Evolutionary conservation across 2,329 filamentous ascomycete species (phyloP), one percentile per base, ranked within the genome.

Genomic region (Coniochaeta sp.): DNA sequence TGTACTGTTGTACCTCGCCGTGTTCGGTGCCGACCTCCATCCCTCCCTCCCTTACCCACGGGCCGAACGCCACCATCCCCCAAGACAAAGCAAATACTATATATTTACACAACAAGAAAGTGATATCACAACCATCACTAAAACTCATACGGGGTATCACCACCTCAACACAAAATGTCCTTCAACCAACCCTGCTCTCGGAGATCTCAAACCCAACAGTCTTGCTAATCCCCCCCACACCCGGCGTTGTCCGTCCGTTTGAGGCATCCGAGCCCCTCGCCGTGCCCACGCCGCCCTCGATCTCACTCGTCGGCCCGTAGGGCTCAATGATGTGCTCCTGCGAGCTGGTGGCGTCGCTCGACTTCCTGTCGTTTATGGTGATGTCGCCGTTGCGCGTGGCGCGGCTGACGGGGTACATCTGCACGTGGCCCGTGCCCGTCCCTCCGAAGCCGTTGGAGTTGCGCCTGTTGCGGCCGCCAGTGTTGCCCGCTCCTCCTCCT

Each of bases 281-380:
- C n/a, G n/a, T 22, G 26, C 20, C 38, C 4, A 26, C 22, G 12
- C 38, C 38, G 4, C n/a, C 38, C 38, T 42, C 38, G 12, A 42
- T 8, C 8, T 42, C n/a, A 12, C 24, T n/a, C 45, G 26, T 31
- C 1, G 45, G 16, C n/a, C 45, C 26, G 18, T n/a, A 47, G 5
- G 26, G 13, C 22, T 47, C 45, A 26, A 47, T 30, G n/a, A 47
- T 47, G 26, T 13, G 45, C 45, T 47, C 45, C 45, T 20, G 45
- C 24, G 45, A 47, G 24, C 45, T 47, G 8, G 26, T 31, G 2
- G 20, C 38, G 12, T 42, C 38, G 38, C 18, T 13, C 10, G 38
- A 42, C 38, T 42, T 42, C 12, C 10, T 18, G 20, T 42, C 38
- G 10, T 24, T 42, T 6, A 18, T n/a, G n/a, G 38, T n/a, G n/a